Percentiles rank a stretch among this genome's conserved stretches.
Conservation (phyloP, 192 early-diverging fungal species). For the Entomortierella parvispora region DNA sequence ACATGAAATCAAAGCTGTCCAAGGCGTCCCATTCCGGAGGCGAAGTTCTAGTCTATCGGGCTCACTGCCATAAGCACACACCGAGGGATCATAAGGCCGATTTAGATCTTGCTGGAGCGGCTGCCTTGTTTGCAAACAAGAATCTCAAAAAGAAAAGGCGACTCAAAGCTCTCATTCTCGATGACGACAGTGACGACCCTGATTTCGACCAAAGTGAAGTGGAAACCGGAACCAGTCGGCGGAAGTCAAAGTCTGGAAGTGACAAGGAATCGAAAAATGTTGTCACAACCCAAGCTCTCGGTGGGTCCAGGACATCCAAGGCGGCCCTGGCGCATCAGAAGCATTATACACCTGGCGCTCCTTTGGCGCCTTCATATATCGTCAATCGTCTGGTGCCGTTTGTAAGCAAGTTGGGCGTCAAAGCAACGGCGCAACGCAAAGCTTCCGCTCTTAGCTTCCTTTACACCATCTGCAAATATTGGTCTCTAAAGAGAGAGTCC, state of each 20-base stretch:
- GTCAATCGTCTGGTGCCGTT: conserved; percentile 58
- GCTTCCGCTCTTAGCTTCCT: conserved; percentile 64
- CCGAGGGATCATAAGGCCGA: conserved; percentile 71
- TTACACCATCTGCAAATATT: conserved; percentile 86
- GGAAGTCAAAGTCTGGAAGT: background rate
- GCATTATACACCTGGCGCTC: conserved; percentile 68
- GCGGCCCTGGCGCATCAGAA: conserved; percentile 69
- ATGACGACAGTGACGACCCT: conserved; percentile 51
- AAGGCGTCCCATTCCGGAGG: conserved; percentile 56
- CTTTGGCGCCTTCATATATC: conserved; percentile 73
- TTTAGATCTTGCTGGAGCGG: conserved; percentile 54
- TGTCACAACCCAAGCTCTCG: conserved; percentile 14
- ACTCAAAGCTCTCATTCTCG: conserved; percentile 16
- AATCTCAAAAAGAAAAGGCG: conserved; percentile 47
- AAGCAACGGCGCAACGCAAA: conserved; percentile 50
- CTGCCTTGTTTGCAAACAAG: conserved; percentile 30
- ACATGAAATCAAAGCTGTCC: conserved; percentile 82
- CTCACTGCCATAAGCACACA: conserved; percentile 92
- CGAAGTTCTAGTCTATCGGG: conserved; percentile 70
- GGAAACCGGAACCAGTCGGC: conserved; percentile 18
- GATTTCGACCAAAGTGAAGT: conserved; percentile 50
- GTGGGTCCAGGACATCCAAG: conserved; percentile 57
- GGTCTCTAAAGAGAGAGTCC: conserved; percentile 93
- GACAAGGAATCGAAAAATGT: conserved; percentile 21
- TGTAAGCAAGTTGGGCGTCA: conserved; percentile 53